Percentiles rank a stretch among this genome's conserved stretches.
phyloP scores from a whole-genome alignment of 257 asterid species.

The Mitragyna speciosa region DNA sequence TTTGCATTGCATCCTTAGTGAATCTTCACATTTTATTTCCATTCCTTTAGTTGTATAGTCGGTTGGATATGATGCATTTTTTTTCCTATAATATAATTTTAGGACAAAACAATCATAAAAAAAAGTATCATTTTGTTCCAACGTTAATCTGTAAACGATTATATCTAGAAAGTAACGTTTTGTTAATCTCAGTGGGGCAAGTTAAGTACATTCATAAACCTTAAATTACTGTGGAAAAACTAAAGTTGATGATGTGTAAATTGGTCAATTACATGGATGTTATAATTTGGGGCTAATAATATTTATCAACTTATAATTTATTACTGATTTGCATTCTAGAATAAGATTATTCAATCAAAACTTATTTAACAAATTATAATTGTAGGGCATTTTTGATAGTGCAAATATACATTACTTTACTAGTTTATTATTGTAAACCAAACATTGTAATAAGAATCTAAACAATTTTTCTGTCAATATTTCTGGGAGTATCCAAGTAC shows the following conservation, averaged over 20 bases:
- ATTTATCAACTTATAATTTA: too few species aligned
- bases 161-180: slow-evolving; percentile 7
- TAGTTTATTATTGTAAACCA: too few species aligned
- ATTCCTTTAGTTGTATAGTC: not conserved
- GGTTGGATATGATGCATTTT: too few species aligned
- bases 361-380: too few species aligned
- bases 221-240: not conserved
- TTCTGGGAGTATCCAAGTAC: too few species aligned
- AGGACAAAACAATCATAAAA: not conserved
- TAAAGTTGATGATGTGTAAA: not conserved
- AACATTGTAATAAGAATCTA: too few species aligned
- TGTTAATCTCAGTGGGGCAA: slow-evolving; percentile 9
- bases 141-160: not conserved
- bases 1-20: not conserved
- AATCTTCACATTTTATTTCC: not conserved
- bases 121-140: not conserved
- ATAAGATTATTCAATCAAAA: too few species aligned
- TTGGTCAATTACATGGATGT: slow-evolving; percentile 6
- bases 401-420: too few species aligned
- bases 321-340: too few species aligned
- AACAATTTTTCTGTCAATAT: too few species aligned
- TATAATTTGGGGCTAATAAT: not conserved
- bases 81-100: too few species aligned
- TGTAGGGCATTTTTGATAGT: too few species aligned
- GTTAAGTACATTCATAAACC: not conserved